Conservation (phyloP, 2,329 filamentous ascomycete species). For the Ceratocystis lukuohia region DNA sequence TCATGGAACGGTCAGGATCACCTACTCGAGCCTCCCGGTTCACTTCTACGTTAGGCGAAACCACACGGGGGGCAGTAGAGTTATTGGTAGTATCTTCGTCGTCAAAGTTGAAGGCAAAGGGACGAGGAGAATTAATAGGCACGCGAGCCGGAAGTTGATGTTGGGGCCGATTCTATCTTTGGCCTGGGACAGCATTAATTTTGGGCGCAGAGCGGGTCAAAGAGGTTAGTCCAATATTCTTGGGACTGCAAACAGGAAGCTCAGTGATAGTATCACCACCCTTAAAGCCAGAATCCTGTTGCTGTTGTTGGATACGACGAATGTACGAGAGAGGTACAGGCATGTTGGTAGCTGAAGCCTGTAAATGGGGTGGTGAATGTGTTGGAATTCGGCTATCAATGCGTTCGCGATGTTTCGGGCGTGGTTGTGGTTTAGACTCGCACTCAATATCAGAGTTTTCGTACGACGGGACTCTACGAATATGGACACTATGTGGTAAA, state of each 20-base stretch:
- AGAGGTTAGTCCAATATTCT: background rate
- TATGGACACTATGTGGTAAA: constrained; percentile 2
- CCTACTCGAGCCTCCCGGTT: background rate
- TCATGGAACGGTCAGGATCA: background rate
- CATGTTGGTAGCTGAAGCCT: background rate
- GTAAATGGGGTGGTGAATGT: background rate
- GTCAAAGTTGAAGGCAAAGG: constrained; percentile 9
- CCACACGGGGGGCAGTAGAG: background rate
- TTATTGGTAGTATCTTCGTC: background rate
- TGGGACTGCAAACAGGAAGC: background rate
- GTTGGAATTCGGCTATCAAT: background rate
- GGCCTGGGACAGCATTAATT: constrained; percentile 12
- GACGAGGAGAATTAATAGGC: constrained; percentile 1
- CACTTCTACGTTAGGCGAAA: background rate
- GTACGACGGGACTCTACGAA: constrained; percentile 1
- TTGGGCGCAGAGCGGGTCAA: constrained; percentile 9
- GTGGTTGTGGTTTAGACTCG: background rate
- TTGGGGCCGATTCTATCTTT: constrained; percentile 19
- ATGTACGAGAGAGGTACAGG: constrained; percentile 15
- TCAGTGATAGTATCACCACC: background rate
- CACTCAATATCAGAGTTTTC: constrained; percentile 4
- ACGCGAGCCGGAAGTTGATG: constrained; percentile 8
- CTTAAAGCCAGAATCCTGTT: background rate
- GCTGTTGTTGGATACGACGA: constrained; percentile 7
- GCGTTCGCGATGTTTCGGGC: background rate